Evolutionary conservation across 306 rosid species (phyloP).

Genomic region (Dryas drummondii): DNA sequence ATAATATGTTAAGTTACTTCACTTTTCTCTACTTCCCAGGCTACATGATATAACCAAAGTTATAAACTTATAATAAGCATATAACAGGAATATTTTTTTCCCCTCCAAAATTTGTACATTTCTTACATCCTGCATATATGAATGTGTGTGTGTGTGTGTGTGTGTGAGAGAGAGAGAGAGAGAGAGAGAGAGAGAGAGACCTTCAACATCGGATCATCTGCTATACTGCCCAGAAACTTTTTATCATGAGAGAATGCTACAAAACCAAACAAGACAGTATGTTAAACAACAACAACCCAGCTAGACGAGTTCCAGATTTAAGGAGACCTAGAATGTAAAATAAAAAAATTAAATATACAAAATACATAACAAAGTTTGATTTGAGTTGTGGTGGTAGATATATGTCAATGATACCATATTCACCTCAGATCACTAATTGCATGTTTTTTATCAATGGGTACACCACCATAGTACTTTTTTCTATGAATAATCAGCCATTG

Average conservation of each 20-base stretch:
- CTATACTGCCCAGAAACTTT: slow-evolving; percentile 81
- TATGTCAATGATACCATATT: not conserved
- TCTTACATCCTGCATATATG: not conserved
- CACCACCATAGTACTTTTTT: not conserved
- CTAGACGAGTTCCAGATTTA: not conserved
- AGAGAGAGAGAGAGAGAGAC: slow-evolving; percentile 34
- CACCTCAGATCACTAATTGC: not conserved
- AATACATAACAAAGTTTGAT: not conserved
- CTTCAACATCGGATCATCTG: slow-evolving; percentile 78
- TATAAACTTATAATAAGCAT: not conserved
- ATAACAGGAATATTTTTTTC: not conserved
- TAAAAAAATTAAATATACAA: not conserved
- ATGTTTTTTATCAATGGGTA: not conserved
- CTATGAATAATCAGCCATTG: not conserved
- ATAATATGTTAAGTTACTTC: not conserved
- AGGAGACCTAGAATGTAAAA: not conserved
- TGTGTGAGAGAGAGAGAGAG: not conserved
- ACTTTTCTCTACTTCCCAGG: not conserved
- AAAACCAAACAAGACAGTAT: slow-evolving; percentile 33
- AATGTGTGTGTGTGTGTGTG: not conserved
- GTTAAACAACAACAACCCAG: slow-evolving; percentile 10
- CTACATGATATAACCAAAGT: not conserved
- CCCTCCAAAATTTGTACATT: not conserved
- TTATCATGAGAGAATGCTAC: slow-evolving; percentile 76
- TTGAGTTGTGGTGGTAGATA: not conserved